Evolutionary conservation across 192 early-diverging fungal genomes (phyloP), one percentile per base, ranked within the genome.

Genomic region (Gryganskiella cystojenkinii): DNA sequence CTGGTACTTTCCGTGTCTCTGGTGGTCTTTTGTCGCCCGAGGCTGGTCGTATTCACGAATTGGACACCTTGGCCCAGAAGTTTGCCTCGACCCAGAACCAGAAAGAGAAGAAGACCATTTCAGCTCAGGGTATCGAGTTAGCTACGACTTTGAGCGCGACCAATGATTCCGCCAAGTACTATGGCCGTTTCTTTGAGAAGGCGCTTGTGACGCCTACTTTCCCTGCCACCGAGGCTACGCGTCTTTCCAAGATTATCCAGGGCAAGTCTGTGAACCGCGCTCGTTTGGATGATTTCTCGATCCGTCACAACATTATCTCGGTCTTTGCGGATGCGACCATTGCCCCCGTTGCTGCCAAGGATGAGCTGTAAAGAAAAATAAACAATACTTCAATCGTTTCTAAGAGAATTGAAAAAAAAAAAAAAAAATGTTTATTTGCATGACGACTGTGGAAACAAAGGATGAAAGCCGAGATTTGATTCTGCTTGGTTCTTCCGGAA

Each of bases 131-230:
- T 27, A 69, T 80, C 63, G 63, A 43, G 14, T 71, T 82, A 30
- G 86, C 87, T 34, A 80, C 85, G 53, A 83, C 83, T 44, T 67
- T 70, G 45, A 62, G 45, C 47, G 50, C 42, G 19, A 49, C 28
- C 47, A 67, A 64, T 35, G 47, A 51, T 13, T 62, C 58, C 14
- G 92, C 95, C 33, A 82, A 86, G 50, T 98, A 96, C 86, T 99
- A 99, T 69, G 79, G 83, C 73, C 98, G 96, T 80, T 90, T 95
- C 63, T 94, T 98, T 91, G 90, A 95, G 81, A 97, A 98, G 85
- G 87, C 92, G 57, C 57, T 79, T 55, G 82, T 85, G 25, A 88
- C 88, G 8, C 86, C 85, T 0, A 90, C 87, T 57, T 99, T 92
- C 84, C 66, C 91, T 42, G 82, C 58, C 15, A 95, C 89, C 62